Evolutionary conservation across 768 basidiomycete species (phyloP).

Genomic region (Tylopilus rubrobrunneus): DNA sequence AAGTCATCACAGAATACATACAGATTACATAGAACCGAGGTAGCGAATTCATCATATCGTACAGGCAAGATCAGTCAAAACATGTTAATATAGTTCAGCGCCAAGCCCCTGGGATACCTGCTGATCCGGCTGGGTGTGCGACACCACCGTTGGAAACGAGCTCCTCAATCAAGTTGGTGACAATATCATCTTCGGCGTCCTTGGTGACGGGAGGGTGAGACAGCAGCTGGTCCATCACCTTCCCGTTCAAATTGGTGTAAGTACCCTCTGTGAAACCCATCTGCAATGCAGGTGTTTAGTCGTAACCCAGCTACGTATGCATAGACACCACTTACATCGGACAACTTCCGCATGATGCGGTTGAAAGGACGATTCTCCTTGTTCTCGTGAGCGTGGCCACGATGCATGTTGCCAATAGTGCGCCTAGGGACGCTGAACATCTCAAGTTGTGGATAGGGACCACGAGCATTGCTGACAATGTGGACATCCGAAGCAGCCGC

Average conservation of each 20-base stretch:
- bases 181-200: constrained; percentile 62
- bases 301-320: constrained; percentile 5
- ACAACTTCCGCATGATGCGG: constrained; percentile 55
- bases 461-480: constrained; percentile 60
- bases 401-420: constrained; percentile 22
- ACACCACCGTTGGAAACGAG: constrained; percentile 44
- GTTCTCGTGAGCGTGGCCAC: constrained; percentile 17
- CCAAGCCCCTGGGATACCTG: constrained; percentile 46
- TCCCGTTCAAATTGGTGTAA: constrained; percentile 48
- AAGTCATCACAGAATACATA: constrained; percentile 1
- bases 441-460: constrained; percentile 59
- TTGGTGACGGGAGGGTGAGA: constrained; percentile 39
- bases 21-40: background rate
- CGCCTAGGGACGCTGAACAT: constrained; percentile 54
- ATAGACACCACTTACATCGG: constrained; percentile 48
- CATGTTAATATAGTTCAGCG: constrained; percentile 21
- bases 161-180: constrained; percentile 58
- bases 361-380: constrained; percentile 39
- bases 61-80: constrained; percentile 8
- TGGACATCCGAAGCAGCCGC: constrained; percentile 29
- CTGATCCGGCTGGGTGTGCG: constrained; percentile 34
- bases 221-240: constrained; percentile 49
- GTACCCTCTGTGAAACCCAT: constrained; percentile 70
- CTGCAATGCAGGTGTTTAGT: constrained; percentile 31
- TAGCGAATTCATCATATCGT: constrained; percentile 4